Evolutionary conservation across 2,329 filamentous ascomycete genomes (phyloP).

Genomic region (Rhynchosporium agropyri): DNA sequence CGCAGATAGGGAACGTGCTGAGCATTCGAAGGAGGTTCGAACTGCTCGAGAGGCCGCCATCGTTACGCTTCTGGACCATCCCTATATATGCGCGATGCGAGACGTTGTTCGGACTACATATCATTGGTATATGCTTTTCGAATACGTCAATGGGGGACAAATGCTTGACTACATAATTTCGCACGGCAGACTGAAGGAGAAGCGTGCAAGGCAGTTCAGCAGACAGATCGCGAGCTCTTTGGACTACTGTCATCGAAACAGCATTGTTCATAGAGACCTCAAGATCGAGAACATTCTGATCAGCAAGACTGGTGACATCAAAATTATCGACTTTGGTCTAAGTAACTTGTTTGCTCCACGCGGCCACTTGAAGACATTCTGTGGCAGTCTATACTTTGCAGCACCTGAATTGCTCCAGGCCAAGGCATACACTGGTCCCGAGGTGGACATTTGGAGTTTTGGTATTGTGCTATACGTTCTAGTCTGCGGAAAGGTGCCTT

Average conservation of each 20-base stretch:
- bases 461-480: conserved; percentile 96
- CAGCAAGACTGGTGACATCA: conserved; percentile 98
- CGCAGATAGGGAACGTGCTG: conserved; percentile 80
- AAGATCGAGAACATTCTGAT: conserved; percentile 99
- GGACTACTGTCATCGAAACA: conserved; percentile 97
- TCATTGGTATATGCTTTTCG: conserved; percentile 99
- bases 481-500: conserved; percentile 96
- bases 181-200: conserved; percentile 95
- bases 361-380: conserved; percentile 89
- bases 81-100: conserved; percentile 92
- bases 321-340: conserved; percentile 97
- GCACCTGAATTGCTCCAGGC: conserved; percentile 93
- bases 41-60: conserved; percentile 96
- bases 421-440: conserved; percentile 90
- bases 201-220: conserved; percentile 96
- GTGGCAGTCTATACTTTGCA: conserved; percentile 95
- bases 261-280: conserved; percentile 93
- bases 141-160: conserved; percentile 97
- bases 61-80: conserved; percentile 89
- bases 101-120: conserved; percentile 96
- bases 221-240: conserved; percentile 95
- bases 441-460: conserved; percentile 98
- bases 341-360: conserved; percentile 93
- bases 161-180: conserved; percentile 99
- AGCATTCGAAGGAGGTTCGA: conserved; percentile 89